Base-by-base conservation (phyloP, 305 asterid genomes). In the Coffea humblotiana region DNA sequence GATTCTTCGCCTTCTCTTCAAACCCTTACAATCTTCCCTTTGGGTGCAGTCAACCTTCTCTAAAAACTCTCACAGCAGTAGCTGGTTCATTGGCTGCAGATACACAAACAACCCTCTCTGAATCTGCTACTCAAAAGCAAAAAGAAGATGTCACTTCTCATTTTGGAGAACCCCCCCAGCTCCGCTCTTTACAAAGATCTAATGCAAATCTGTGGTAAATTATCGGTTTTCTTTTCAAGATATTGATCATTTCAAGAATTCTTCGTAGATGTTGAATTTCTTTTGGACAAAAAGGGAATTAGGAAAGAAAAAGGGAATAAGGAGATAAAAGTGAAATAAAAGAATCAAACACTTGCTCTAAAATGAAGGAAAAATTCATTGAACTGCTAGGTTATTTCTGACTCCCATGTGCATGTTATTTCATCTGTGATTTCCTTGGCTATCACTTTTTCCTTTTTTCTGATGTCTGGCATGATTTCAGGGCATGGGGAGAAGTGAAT, bases 401-500 rank as follows among this genome's bases (percentile, higher is more conserved):
- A 58, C 4, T 60, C 13, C 10, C 7, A 12, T 23, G 21, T 60
- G 66, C 66, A 23, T 60, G 66, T 3, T 60, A 8, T 25, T 35
- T 71, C 16, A 35, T 37, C 21, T 51, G 10, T 52, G 48, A 67
- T 78, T 65, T 61, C 1, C n/a, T 35, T 8, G 1, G 4, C 16
- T 16, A 4, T 23, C 27, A 25, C 16, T 23, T 43, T 35, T 66
- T 40, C 5, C 0, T 35, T 19, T 32, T 15, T 61, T n/a, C 51
- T 54, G 12, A 21, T 54, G 4, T 21, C n/a, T 52, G 54, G 7
- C 40, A 60, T 45, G 68, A 37, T 27, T 64, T 75, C 82, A 93
- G 97, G 97, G 88, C 90, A 82, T 92, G 94, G 94, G 96, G 89
- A 49, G 97, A 85, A 72, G 27, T 83, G 84, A 89, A 87, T 67